Base-by-base conservation (phyloP, 2,329 filamentous ascomycete genomes). In the Blastomyces silverae region DNA sequence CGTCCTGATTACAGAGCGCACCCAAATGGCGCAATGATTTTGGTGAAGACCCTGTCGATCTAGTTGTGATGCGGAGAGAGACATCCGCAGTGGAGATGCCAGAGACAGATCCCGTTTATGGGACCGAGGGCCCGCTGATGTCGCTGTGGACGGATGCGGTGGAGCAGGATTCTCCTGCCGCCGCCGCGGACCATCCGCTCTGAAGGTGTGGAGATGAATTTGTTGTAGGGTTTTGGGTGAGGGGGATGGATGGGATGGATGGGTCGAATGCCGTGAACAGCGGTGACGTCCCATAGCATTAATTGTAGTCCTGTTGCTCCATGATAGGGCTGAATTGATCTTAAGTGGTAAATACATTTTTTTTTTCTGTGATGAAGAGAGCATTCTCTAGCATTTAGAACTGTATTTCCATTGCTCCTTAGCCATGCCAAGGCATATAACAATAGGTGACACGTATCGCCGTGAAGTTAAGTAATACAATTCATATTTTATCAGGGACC, bases 21-120 rank as follows among this genome's bases (percentile, higher is more conserved):
- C 70, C 70, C 7, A 64, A 53, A 39, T 71, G 69, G 70, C 63
- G 67, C 37, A 71, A 68, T 62, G 70, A 71, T 44, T 65, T 66
- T 62, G 71, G 71, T 0, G 67, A 69, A 55, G 52, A 67, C 31
- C 66, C 66, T 5, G 52, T 71, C 6, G 67, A 71, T 50, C 34
- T 68, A 10, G 55, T 59, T 13, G 44, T 56, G 7, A 52, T 66
- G 39, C 55, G 63, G 17, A 63, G 66, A 34, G 68, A 70, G 60
- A 70, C 66, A 20, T 53, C 37, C 2, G 58, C 53, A 17, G 69
- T 71, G 48, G 67, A 60, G 58, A 66, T 70, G 61, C 71, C 69
- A 4, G 56, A 28, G 11, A 62, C 67, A 25, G 71, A 72, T 64
- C 71, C 70, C 5, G 69, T 72, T 20, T 67, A 68, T 56, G 69